A percentile compares a stretch with the other conserved stretches of the same genome.
Evolutionary conservation across 768 basidiomycete genomes (phyloP).

Genomic region (Solioccasus polychromus): DNA sequence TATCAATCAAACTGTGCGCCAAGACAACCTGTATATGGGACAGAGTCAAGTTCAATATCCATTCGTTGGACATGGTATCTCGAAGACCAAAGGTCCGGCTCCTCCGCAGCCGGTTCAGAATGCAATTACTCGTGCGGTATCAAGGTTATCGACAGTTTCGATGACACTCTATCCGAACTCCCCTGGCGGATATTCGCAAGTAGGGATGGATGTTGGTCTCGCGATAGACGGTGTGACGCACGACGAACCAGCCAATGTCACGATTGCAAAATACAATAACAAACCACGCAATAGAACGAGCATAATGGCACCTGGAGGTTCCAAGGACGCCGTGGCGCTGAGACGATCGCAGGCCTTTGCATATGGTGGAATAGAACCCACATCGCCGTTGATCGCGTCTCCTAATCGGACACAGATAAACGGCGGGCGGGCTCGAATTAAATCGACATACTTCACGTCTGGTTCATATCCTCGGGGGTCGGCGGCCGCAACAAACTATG

Average conservation of each 20-base stretch:
- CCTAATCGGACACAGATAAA: slow-evolving; percentile 23
- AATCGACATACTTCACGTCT: slow-evolving; percentile 63
- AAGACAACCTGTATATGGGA: slow-evolving; percentile 6
- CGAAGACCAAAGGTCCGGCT: slow-evolving; percentile 24
- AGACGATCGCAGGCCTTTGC: slow-evolving; percentile 39
- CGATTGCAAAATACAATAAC: slow-evolving; percentile 34
- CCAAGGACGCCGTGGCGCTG: slow-evolving; percentile 20
- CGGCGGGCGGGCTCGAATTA: slow-evolving; percentile 63
- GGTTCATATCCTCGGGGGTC: slow-evolving; percentile 56
- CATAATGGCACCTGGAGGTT: slow-evolving; percentile 16
- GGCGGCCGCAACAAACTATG: slow-evolving; percentile 35
- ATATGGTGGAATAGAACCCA: slow-evolving; percentile 53
- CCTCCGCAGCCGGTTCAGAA: slow-evolving; percentile 42
- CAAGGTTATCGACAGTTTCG: slow-evolving; percentile 41
- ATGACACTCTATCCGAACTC: slow-evolving; percentile 48
- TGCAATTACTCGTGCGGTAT: slow-evolving; percentile 39
- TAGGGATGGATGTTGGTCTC: slow-evolving; percentile 30
- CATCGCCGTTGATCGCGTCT: slow-evolving; percentile 38
- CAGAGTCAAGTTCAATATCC: slow-evolving; percentile 16
- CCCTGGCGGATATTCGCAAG: slow-evolving; percentile 29
- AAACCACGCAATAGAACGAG: slow-evolving; percentile 26
- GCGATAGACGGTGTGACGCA: slow-evolving; percentile 38
- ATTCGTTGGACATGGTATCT: slow-evolving; percentile 27
- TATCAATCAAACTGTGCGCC: slow-evolving; percentile 8
- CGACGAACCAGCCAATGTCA: slow-evolving; percentile 39